A percentile compares a stretch with the other conserved stretches of the same genome.
phyloP scores from a whole-genome alignment of 352 stramenopile genomes.

The Globisporangium okanoganense region DNA sequence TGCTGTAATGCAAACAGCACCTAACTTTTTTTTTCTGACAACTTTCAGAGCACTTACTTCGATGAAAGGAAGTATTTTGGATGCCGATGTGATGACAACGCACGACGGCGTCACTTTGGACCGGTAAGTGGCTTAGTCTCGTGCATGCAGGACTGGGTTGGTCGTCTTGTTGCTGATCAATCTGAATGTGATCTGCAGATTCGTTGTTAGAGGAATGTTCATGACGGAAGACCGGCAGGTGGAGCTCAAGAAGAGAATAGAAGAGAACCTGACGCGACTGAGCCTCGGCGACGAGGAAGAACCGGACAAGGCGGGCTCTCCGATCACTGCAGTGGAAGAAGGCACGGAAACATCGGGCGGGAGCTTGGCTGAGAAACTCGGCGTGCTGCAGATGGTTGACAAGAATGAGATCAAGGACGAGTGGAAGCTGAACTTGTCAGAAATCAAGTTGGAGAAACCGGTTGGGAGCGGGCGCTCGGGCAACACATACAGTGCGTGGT shows the following conservation, averaged over 20 bases:
- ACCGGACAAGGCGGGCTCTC: slow-evolving; percentile 8
- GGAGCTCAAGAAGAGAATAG: slow-evolving; percentile 64
- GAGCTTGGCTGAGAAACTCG: slow-evolving; percentile 64
- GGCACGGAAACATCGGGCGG: slow-evolving; percentile 26
- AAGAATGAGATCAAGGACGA: slow-evolving; percentile 85
- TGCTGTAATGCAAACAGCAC: not conserved
- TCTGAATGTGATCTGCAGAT: slow-evolving; percentile 26
- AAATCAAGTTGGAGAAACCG: slow-evolving; percentile 67
- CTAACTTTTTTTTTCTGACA: not conserved
- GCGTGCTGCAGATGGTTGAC: slow-evolving; percentile 76
- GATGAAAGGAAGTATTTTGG: slow-evolving; percentile 85
- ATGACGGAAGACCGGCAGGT: slow-evolving; percentile 74
- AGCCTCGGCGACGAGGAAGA: slow-evolving; percentile 47
- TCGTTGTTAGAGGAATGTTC: slow-evolving; percentile 79
- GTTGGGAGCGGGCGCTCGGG: slow-evolving; percentile 73
- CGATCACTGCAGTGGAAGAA: not conserved
- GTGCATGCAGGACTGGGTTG: not conserved
- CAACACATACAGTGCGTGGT: slow-evolving; percentile 76
- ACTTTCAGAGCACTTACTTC: slow-evolving; percentile 49
- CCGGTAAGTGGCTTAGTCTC: slow-evolving; percentile 17
- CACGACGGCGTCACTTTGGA: slow-evolving; percentile 74
- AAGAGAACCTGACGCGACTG: slow-evolving; percentile 68
- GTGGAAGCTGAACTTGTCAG: slow-evolving; percentile 71
- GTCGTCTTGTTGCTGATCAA: not conserved
- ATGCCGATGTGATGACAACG: slow-evolving; percentile 86